Percentiles rank a stretch among this genome's conserved stretches.
Conservation (phyloP, 495 filamentous ascomycete genomes). For the Cercophora samala region DNA sequence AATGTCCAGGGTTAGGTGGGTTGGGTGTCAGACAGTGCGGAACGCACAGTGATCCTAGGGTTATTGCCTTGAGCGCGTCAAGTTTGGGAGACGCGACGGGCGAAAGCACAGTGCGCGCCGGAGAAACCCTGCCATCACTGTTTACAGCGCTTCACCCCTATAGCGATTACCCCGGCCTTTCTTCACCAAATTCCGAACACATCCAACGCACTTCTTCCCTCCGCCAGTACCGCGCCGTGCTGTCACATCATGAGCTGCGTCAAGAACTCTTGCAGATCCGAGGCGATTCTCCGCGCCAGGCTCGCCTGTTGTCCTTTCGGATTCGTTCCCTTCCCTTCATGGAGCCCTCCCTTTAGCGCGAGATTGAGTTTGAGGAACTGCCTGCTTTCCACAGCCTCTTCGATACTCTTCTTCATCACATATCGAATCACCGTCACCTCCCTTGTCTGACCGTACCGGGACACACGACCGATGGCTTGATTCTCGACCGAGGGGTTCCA, state of each 20-base stretch:
- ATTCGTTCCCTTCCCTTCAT: not conserved
- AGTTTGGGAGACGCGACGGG: too few relatives aligned
- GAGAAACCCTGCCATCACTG: too few relatives aligned
- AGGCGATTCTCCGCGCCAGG: not conserved
- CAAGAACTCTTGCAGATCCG: slow-evolving; percentile 2
- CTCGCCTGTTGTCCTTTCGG: not conserved
- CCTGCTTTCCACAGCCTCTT: slow-evolving; percentile 4
- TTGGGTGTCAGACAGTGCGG: too few relatives aligned
- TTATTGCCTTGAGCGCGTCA: too few relatives aligned
- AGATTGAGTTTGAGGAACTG: slow-evolving; percentile 5
- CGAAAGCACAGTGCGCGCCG: too few relatives aligned
- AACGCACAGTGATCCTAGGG: too few relatives aligned
- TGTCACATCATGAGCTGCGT: not conserved
- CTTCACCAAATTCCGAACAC: too few relatives aligned
- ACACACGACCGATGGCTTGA: slow-evolving; percentile 3
- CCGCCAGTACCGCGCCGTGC: not conserved
- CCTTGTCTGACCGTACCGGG: not conserved
- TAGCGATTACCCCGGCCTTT: too few relatives aligned
- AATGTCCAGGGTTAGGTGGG: too few relatives aligned
- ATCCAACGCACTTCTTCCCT: not conserved
- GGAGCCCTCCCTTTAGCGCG: not conserved
- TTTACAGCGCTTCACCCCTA: too few relatives aligned
- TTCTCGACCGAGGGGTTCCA: slow-evolving; percentile 5
- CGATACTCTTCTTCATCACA: slow-evolving; percentile 7
- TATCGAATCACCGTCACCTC: slow-evolving; percentile 3